Evolutionary conservation across 2,329 filamentous ascomycete genomes (phyloP).

Genomic region (Venturia aucupariae): DNA sequence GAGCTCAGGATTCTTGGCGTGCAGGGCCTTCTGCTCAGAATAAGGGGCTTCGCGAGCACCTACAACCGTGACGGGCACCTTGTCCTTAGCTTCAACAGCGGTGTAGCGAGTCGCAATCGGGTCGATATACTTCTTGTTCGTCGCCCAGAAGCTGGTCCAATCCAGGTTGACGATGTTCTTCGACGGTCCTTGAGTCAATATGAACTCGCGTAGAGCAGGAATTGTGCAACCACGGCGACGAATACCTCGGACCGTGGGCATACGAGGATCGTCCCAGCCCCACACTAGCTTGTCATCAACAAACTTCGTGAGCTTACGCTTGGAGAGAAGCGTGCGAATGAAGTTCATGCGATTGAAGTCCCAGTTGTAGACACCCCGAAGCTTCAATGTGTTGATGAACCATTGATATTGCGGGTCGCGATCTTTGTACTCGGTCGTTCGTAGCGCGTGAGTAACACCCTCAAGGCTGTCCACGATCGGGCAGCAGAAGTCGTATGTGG

Average conservation of each 20-base stretch:
- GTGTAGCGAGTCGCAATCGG: conserved; percentile 40
- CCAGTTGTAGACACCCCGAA: conserved; percentile 75
- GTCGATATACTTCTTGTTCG: conserved; percentile 45
- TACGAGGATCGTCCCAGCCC: conserved; percentile 81
- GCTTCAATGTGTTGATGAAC: conserved; percentile 65
- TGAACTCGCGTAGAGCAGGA: conserved; percentile 70
- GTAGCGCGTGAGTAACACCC: conserved; percentile 73
- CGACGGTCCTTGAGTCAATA: conserved; percentile 73
- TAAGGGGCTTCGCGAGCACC: conserved; percentile 52
- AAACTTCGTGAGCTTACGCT: conserved; percentile 77
- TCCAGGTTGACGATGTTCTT: conserved; percentile 79
- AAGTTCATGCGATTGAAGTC: conserved; percentile 82
- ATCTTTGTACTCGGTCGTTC: conserved; percentile 81
- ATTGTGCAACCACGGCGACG: conserved; percentile 71
- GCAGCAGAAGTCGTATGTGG: conserved; percentile 80
- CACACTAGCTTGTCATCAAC: conserved; percentile 67
- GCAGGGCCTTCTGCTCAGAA: conserved; percentile 61
- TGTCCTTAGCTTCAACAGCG: conserved; percentile 56
- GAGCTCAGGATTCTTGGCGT: conserved; percentile 78
- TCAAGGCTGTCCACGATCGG: conserved; percentile 73
- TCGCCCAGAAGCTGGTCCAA: conserved; percentile 57
- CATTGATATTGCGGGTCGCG: conserved; percentile 80
- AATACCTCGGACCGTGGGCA: conserved; percentile 77
- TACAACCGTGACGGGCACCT: conserved; percentile 60
- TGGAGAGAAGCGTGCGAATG: conserved; percentile 70